Conservation (phyloP, 1,284 basidiomycete species). For the Papiliotrema nemorosa region DNA sequence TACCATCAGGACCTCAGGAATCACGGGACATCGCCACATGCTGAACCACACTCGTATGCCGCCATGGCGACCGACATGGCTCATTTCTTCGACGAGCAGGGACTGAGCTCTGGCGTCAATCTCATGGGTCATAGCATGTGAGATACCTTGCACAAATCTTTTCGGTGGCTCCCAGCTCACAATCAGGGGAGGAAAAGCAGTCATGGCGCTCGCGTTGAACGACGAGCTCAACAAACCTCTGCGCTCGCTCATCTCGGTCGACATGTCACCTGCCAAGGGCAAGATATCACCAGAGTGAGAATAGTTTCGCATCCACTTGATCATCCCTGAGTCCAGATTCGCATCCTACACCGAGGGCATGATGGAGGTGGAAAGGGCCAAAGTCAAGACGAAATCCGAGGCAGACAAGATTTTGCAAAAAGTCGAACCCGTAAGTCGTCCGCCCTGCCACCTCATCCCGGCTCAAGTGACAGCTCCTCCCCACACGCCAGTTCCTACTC, state of each 20-base stretch:
- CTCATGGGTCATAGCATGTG: constrained; percentile 58
- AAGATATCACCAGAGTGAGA: constrained; percentile 54
- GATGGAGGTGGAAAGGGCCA: constrained; percentile 51
- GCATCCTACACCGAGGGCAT: constrained; percentile 52
- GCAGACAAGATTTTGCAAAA: constrained; percentile 54
- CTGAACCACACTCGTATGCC: constrained; percentile 51
- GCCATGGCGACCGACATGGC: constrained; percentile 51
- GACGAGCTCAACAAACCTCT: constrained; percentile 44
- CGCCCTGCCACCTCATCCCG: background rate
- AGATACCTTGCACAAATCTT: constrained; percentile 11
- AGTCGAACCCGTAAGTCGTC: constrained; percentile 48
- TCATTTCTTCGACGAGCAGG: constrained; percentile 48
- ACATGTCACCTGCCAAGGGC: constrained; percentile 55
- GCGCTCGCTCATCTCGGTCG: constrained; percentile 52
- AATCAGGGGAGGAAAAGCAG: constrained; percentile 56
- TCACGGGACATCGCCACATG: constrained; percentile 56
- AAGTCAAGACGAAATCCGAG: constrained; percentile 50
- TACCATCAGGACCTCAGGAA: constrained; percentile 54
- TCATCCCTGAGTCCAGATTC: constrained; percentile 37
- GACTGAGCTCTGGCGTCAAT: constrained; percentile 48
- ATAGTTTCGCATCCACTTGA: background rate
- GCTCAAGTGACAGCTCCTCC: constrained; percentile 41
- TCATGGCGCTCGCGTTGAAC: constrained; percentile 54
- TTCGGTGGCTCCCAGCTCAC: background rate
- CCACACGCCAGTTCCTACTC: constrained; percentile 57